Evolutionary conservation across 768 basidiomycete genomes (phyloP).

Genomic region (Tricholoma terreum): DNA sequence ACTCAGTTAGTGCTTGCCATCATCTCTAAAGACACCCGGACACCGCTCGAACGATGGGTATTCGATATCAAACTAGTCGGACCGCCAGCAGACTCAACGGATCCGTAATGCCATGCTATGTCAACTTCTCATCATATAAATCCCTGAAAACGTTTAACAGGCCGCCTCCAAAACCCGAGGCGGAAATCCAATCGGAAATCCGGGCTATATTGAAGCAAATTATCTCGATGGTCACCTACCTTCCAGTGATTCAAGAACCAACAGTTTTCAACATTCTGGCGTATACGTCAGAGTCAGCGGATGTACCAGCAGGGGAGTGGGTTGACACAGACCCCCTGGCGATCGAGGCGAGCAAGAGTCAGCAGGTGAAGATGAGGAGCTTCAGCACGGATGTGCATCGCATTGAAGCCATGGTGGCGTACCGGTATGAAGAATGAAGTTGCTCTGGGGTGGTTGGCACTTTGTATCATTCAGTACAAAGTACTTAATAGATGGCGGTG

Average conservation of each 20-base stretch:
- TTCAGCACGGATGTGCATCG: constrained; percentile 99
- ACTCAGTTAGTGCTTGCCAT: constrained; percentile 94
- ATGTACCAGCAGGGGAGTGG: constrained; percentile 93
- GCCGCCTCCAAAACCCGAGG: constrained; percentile 63
- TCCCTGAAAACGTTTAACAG: constrained; percentile 27
- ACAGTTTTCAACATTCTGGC: constrained; percentile 98
- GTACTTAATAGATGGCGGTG: neutral
- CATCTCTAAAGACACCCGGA: constrained; percentile 89
- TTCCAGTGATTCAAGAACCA: constrained; percentile 92
- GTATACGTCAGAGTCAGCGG: constrained; percentile 89
- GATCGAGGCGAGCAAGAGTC: constrained; percentile 90
- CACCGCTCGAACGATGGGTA: constrained; percentile 95
- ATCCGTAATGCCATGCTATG: constrained; percentile 42
- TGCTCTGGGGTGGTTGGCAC: neutral
- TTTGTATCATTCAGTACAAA: neutral
- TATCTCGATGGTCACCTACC: constrained; percentile 92
- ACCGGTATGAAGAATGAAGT: constrained; percentile 79
- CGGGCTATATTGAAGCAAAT: constrained; percentile 98
- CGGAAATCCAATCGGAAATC: constrained; percentile 96
- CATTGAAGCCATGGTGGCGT: constrained; percentile 97
- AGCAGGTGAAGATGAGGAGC: constrained; percentile 90
- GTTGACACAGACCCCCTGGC: constrained; percentile 90
- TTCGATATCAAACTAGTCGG: constrained; percentile 91
- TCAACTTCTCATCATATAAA: constrained; percentile 5
- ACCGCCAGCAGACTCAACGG: constrained; percentile 46